Evolutionary conservation across 1,139 yeast species (phyloP).

Genomic region (Yamadazyma songkhlaensis): DNA sequence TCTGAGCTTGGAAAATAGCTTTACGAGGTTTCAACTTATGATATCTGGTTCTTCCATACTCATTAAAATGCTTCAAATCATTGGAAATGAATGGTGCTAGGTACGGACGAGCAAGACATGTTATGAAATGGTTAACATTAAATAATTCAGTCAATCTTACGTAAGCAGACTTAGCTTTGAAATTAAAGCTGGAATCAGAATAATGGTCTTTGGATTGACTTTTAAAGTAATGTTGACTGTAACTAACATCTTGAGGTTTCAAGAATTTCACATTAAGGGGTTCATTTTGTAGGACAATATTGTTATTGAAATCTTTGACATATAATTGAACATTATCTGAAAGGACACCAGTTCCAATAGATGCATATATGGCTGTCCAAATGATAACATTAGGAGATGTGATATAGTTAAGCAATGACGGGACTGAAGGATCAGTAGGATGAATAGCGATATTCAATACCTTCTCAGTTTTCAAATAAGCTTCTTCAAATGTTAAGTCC

Average conservation of each 20-base stretch:
- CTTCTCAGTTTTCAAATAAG: constrained; percentile 79
- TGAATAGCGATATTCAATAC: constrained; percentile 87
- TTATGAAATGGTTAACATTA: constrained; percentile 89
- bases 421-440: constrained; percentile 70
- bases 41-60: constrained; percentile 35
- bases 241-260: constrained; percentile 48
- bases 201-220: constrained; percentile 10
- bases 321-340: constrained; percentile 61
- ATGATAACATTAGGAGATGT: constrained; percentile 94
- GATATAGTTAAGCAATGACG: constrained; percentile 79
- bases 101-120: constrained; percentile 89
- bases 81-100: constrained; percentile 84
- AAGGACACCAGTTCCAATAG: constrained; percentile 67
- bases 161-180: constrained; percentile 60
- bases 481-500: constrained; percentile 88
- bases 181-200: constrained; percentile 17
- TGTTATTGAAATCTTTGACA: constrained; percentile 65
- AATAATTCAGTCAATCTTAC: constrained; percentile 86
- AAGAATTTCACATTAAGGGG: constrained; percentile 33
- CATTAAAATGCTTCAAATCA: constrained; percentile 65
- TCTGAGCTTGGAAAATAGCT: neutral
- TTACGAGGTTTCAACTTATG: constrained; percentile 9
- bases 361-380: constrained; percentile 79
- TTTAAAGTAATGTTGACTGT: constrained; percentile 39
- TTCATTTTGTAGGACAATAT: constrained; percentile 45